Evolutionary conservation across 2,329 filamentous ascomycete species (phyloP).

Genomic region (Pseudopyrenochaeta lycopersici): DNA sequence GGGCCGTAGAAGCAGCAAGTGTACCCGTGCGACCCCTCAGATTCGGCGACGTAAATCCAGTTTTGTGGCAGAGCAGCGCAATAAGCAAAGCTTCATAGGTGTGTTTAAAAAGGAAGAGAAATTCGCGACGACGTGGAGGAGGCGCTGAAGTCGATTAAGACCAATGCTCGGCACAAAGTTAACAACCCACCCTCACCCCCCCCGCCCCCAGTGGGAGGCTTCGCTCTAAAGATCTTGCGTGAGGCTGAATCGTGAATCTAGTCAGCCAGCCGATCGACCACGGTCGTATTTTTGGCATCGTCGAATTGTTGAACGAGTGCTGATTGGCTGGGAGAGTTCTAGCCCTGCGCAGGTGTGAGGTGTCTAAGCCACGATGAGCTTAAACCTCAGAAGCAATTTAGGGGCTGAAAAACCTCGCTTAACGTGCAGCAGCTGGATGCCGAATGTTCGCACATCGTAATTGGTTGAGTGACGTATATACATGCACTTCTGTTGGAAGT

Average conservation of each 20-base stretch:
- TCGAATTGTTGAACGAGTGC: slow-evolving; percentile 1
- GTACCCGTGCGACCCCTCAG: slow-evolving; percentile 1
- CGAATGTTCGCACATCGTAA: no score
- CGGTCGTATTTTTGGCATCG: slow-evolving; percentile 11
- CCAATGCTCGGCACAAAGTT: not conserved
- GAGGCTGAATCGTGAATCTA: slow-evolving; percentile 7
- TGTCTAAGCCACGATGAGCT: slow-evolving; percentile 14
- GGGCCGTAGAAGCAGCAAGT: slow-evolving; percentile 6
- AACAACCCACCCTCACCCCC: not conserved
- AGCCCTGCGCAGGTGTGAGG: slow-evolving; percentile 4
- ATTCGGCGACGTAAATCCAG: not conserved
- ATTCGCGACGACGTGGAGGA: no score
- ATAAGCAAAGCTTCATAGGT: not conserved
- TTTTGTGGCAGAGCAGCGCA: not conserved
- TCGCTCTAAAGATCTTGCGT: not conserved
- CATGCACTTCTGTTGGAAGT: no score
- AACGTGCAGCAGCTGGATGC: not conserved
- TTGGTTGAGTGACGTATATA: no score
- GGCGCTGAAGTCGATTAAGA: not conserved
- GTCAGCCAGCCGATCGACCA: slow-evolving; percentile 1
- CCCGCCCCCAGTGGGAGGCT: not conserved
- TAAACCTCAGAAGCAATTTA: slow-evolving; percentile 14
- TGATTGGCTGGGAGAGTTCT: slow-evolving; percentile 8
- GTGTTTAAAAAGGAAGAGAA: not conserved
- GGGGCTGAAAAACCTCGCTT: slow-evolving; percentile 5